Percentiles rank a stretch among this genome's conserved stretches.
Evolutionary conservation across 805 yeast species (phyloP).

Genomic region (Phaffomyces thermotolerans): DNA sequence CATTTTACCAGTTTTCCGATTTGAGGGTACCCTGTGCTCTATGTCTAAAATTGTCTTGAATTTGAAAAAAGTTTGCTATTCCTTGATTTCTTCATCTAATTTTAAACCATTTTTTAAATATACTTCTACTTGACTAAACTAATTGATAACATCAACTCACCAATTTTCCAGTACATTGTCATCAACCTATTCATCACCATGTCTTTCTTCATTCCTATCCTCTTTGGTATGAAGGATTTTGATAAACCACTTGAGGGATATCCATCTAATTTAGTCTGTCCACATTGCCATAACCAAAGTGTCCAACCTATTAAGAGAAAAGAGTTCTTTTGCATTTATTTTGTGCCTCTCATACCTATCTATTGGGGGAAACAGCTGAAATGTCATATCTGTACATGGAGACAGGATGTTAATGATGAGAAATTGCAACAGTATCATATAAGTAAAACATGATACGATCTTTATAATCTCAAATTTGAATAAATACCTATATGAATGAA

Average conservation of each 20-base stretch:
- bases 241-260: constrained; percentile 18
- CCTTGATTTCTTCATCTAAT: too few relatives aligned
- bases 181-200: not conserved
- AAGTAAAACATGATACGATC: not conserved
- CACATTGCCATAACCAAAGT: constrained; percentile 49
- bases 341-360: constrained; percentile 45
- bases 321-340: constrained; percentile 45
- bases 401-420: constrained; percentile 28
- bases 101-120: too few relatives aligned
- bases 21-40: too few relatives aligned
- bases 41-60: too few relatives aligned
- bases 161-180: too few relatives aligned
- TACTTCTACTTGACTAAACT: too few relatives aligned
- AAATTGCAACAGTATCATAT: constrained; percentile 23
- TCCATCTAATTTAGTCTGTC: constrained; percentile 35
- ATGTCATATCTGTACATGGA: constrained; percentile 47
- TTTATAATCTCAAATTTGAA: too few relatives aligned
- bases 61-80: too few relatives aligned
- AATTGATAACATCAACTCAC: too few relatives aligned
- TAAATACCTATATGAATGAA: too few relatives aligned
- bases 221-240: constrained; percentile 28
- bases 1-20: too few relatives aligned
- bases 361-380: constrained; percentile 42
- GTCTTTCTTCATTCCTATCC: constrained; percentile 9
- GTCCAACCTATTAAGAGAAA: constrained; percentile 45